Conservation (phyloP, 352 stramenopile genomes). For the Pythium grandisporangium region DNA sequence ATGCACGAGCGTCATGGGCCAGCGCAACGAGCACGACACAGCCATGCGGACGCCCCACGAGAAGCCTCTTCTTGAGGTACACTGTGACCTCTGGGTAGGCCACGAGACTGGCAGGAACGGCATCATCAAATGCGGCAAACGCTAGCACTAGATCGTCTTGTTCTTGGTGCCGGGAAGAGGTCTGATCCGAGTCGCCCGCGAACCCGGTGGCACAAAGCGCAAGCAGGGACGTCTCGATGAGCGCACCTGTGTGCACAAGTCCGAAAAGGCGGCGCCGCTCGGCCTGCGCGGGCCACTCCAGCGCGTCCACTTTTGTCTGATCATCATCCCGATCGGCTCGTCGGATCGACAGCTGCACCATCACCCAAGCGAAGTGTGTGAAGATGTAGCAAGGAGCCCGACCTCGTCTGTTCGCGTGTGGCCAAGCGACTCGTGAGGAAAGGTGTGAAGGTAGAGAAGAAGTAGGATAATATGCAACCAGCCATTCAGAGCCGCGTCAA, state of each 20-base stretch:
- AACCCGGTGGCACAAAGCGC: constrained; percentile 30
- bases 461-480: too few relatives aligned
- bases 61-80: constrained; percentile 53
- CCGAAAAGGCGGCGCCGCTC: constrained; percentile 51
- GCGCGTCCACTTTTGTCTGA: constrained; percentile 22
- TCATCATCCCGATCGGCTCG: constrained; percentile 33
- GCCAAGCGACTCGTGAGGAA: too few relatives aligned
- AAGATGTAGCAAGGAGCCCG: too few relatives aligned
- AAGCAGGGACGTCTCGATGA: constrained; percentile 53
- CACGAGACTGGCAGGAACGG: constrained; percentile 26
- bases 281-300: constrained; percentile 27
- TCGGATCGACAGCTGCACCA: constrained; percentile 29
- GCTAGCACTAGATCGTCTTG: too few relatives aligned
- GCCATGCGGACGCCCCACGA: constrained; percentile 33
- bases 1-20: constrained; percentile 18
- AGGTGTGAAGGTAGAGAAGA: too few relatives aligned
- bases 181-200: neutral
- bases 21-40: constrained; percentile 48
- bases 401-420: too few relatives aligned
- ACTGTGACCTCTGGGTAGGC: constrained; percentile 50
- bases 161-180: too few relatives aligned
- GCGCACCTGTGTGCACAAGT: constrained; percentile 34
- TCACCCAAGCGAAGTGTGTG: too few relatives aligned
- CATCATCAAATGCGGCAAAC: constrained; percentile 60
- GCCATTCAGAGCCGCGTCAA: too few relatives aligned